These are phyloP conservation scores for Solanum etuberosum DNA, from an alignment of 257 asterid genomes.

Conservation along the genomic window DNA sequence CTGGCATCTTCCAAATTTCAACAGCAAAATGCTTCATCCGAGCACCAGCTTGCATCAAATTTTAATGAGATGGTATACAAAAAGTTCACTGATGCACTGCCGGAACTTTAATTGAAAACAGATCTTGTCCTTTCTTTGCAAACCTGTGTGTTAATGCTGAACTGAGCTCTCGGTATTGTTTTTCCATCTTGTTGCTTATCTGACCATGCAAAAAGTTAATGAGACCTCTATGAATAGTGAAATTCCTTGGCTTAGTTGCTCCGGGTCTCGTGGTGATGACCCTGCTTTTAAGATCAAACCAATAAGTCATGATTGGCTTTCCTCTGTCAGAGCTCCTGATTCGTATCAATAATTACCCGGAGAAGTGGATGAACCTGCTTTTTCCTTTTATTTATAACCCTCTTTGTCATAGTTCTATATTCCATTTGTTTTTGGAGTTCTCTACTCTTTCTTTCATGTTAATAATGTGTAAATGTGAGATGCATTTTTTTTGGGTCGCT, in stretches of 20 bases:
- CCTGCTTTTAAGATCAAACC: background rate
- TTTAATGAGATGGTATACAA: background rate
- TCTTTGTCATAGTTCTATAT: background rate
- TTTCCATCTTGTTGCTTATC: background rate
- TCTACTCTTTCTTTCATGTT: background rate
- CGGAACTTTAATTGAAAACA: background rate
- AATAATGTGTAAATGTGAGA: background rate
- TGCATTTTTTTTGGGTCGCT: background rate
- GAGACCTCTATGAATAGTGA: background rate
- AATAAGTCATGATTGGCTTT: background rate
- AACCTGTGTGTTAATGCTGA: background rate
- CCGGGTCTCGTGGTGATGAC: background rate
- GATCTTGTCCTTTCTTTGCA: background rate
- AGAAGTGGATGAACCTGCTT: background rate
- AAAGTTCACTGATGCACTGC: background rate
- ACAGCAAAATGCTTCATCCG: background rate
- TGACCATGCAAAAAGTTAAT: background rate
- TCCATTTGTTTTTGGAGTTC: background rate
- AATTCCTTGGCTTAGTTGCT: background rate
- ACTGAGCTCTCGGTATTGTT: background rate
- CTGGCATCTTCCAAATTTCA: background rate
- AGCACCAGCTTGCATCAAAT: background rate
- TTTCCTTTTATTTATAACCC: background rate
- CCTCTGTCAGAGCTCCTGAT: background rate
- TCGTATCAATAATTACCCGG: background rate